Evolutionary conservation across 1,139 yeast species (phyloP).

Genomic region (Scheffersomyces illinoinensis): DNA sequence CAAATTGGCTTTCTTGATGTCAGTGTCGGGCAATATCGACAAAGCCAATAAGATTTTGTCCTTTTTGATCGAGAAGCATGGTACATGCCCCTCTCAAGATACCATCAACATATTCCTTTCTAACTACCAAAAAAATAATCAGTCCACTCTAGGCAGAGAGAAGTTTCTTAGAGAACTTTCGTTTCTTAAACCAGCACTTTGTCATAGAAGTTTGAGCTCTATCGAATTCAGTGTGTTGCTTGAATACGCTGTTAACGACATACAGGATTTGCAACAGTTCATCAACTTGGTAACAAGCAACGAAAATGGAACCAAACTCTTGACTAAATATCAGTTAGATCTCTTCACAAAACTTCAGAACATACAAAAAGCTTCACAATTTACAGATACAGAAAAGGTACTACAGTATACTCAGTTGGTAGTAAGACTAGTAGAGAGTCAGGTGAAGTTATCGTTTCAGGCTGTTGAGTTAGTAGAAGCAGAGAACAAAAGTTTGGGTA

Average conservation of each 20-base stretch:
- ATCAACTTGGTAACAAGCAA: conserved; percentile 19
- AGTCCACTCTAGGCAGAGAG: conserved; percentile 6
- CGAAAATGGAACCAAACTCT: conserved; percentile 9
- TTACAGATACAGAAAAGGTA: conserved; percentile 8
- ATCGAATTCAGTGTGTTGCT: conserved; percentile 24
- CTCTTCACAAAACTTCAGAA: conserved; percentile 14
- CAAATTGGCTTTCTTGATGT: conserved; percentile 25
- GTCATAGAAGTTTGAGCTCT: conserved; percentile 22
- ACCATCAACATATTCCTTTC: conserved; percentile 23
- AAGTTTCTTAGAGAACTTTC: conserved; percentile 23
- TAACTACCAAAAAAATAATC: conserved; percentile 8
- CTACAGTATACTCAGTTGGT: conserved; percentile 21
- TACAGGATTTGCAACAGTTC: conserved; percentile 34
- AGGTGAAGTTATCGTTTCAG: conserved; percentile 8
- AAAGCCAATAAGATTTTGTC: conserved; percentile 20
- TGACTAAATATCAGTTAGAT: conserved; percentile 12
- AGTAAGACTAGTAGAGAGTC: conserved; percentile 12
- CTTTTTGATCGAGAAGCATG: conserved; percentile 17
- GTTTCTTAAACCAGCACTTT: conserved; percentile 32
- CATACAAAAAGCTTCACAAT: conserved; percentile 11
- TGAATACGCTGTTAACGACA: conserved; percentile 19
- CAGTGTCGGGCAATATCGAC: conserved; percentile 18
- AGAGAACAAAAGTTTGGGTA: conserved; percentile 1
- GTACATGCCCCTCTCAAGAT: conserved; percentile 25
- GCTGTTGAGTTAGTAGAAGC: conserved; percentile 3